These are phyloP conservation scores for Phytophthora hybrid DNA, from an alignment of 352 stramenopile genomes.

Conservation along the genomic window DNA sequence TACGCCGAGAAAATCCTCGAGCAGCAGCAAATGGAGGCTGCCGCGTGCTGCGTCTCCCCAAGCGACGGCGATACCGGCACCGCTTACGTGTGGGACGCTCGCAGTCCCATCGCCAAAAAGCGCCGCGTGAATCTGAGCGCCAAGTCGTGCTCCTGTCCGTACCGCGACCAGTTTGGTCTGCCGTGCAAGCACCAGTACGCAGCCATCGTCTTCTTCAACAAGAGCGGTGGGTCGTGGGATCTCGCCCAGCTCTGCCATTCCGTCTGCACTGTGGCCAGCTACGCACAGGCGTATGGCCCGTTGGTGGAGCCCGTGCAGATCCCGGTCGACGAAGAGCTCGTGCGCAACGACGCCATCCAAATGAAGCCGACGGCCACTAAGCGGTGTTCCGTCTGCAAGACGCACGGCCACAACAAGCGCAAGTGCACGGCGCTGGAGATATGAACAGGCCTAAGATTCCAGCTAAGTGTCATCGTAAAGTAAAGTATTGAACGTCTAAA, in stretches of 20 bases:
- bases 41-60: conserved; percentile 48
- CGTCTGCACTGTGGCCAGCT: conserved; percentile 44
- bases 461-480: background rate
- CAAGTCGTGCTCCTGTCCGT: conserved; percentile 46
- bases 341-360: conserved; percentile 48
- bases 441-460: conserved; percentile 3
- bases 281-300: conserved; percentile 41
- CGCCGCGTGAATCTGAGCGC: conserved; percentile 47
- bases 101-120: conserved; percentile 42
- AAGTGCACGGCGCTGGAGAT: conserved; percentile 41
- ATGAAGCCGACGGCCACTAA: conserved; percentile 42
- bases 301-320: conserved; percentile 45
- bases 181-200: conserved; percentile 56
- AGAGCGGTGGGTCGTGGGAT: conserved; percentile 44
- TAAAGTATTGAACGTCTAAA: background rate
- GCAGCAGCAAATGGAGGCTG: conserved; percentile 40
- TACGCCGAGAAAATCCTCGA: conserved; percentile 48
- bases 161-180: conserved; percentile 43
- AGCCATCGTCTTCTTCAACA: conserved; percentile 51
- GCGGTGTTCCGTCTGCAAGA: conserved; percentile 56
- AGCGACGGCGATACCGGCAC: conserved; percentile 50
- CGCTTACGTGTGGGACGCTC: conserved; percentile 50
- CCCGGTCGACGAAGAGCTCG: conserved; percentile 57
- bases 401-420: conserved; percentile 51
- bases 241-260: conserved; percentile 41